phyloP scores from a whole-genome alignment of 257 asterid genomes.

The Nemophila menziesii region DNA sequence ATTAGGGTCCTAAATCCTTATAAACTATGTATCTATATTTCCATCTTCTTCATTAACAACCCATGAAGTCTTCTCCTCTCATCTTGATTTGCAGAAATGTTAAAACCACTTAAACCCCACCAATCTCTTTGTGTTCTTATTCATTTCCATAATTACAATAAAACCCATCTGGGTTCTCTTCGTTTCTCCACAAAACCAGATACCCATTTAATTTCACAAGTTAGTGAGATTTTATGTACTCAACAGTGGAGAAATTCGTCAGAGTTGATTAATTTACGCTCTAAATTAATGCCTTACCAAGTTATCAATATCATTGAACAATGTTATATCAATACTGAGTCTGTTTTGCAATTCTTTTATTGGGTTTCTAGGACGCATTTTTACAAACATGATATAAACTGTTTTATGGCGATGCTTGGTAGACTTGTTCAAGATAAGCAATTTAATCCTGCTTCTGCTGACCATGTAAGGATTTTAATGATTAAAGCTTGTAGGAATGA shows the following conservation, averaged over 20 bases:
- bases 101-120: constrained; percentile 40
- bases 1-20: not conserved
- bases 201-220: constrained; percentile 23
- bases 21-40: no score
- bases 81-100: constrained; percentile 38
- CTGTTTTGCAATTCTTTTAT: constrained; percentile 49
- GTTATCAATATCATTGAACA: constrained; percentile 41
- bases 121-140: constrained; percentile 17
- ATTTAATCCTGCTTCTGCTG: constrained; percentile 38
- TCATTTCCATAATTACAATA: constrained; percentile 4
- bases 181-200: constrained; percentile 28
- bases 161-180: constrained; percentile 15
- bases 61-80: constrained; percentile 13
- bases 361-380: constrained; percentile 74
- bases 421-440: constrained; percentile 52
- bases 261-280: constrained; percentile 45
- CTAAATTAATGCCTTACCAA: constrained; percentile 47
- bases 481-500: constrained; percentile 51
- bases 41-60: not conserved
- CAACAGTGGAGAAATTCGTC: constrained; percentile 48
- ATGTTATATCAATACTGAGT: constrained; percentile 28
- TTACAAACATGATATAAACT: constrained; percentile 70
- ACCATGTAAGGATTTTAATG: constrained; percentile 70
- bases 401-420: constrained; percentile 60
- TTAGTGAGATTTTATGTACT: constrained; percentile 45